These are phyloP conservation scores for Cordyceps cicadae DNA, from an alignment of 2,329 filamentous ascomycete genomes.

Conservation along the genomic window DNA sequence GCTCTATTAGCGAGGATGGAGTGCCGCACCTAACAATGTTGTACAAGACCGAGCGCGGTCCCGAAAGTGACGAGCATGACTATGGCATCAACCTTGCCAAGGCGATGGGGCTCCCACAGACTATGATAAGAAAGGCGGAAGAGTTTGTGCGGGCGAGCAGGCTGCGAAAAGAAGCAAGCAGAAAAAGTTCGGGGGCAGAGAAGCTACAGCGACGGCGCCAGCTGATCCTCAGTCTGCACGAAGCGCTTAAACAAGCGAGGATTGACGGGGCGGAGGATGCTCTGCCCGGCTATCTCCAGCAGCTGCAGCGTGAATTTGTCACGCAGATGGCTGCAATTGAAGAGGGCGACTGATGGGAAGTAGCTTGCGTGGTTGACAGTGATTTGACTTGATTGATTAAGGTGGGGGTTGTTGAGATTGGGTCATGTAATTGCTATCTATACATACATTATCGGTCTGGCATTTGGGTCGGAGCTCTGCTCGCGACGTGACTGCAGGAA, in stretches of 20 bases:
- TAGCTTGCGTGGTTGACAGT: background rate
- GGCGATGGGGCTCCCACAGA: slow-evolving; percentile 61
- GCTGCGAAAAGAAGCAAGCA: slow-evolving; percentile 46
- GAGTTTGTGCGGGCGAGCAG: slow-evolving; percentile 56
- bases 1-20: slow-evolving; percentile 40
- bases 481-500: background rate
- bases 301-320: slow-evolving; percentile 30
- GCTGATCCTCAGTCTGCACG: slow-evolving; percentile 63
- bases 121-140: slow-evolving; percentile 61
- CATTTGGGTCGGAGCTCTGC: background rate
- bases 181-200: slow-evolving; percentile 49
- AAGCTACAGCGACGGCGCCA: slow-evolving; percentile 58
- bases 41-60: slow-evolving; percentile 71
- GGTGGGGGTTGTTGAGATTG: background rate
- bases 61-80: slow-evolving; percentile 54
- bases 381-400: background rate
- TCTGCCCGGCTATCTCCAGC: slow-evolving; percentile 54
- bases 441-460: background rate
- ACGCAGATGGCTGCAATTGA: slow-evolving; percentile 10
- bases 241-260: slow-evolving; percentile 61
- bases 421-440: background rate
- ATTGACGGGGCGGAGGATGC: slow-evolving; percentile 54
- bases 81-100: slow-evolving; percentile 81
- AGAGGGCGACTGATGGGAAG: background rate
- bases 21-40: slow-evolving; percentile 69